These are phyloP conservation scores for Ilex paraguariensis DNA, from an alignment of 305 asterid species.

Conservation along the genomic window DNA sequence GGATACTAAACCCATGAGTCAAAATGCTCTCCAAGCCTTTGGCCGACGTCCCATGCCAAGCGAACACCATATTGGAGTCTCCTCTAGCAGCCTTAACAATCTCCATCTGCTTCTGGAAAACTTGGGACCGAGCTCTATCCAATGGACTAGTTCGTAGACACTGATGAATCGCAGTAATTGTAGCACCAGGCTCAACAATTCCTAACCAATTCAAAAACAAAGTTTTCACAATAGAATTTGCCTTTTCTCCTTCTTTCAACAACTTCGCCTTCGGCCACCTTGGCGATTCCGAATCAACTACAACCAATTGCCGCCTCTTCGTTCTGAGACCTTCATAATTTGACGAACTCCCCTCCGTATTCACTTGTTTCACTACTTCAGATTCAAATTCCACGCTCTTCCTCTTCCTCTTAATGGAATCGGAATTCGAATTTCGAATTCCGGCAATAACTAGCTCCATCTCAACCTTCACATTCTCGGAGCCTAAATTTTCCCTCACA, in stretches of 20 bases:
- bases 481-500: neutral
- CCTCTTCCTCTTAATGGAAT: constrained; percentile 38
- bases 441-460: constrained; percentile 37
- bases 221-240: constrained; percentile 23
- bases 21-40: constrained; percentile 44
- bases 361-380: constrained; percentile 10
- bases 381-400: constrained; percentile 18
- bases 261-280: constrained; percentile 49
- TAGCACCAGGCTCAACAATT: constrained; percentile 26
- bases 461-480: constrained; percentile 23
- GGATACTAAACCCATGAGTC: constrained; percentile 44
- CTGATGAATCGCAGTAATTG: constrained; percentile 48
- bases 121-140: constrained; percentile 39
- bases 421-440: neutral
- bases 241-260: constrained; percentile 31
- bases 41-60: constrained; percentile 71
- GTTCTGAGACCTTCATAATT: constrained; percentile 11
- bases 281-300: constrained; percentile 23
- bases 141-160: constrained; percentile 32
- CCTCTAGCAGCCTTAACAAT: constrained; percentile 44
- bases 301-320: constrained; percentile 28
- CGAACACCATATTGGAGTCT: constrained; percentile 37
- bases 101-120: constrained; percentile 42
- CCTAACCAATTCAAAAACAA: constrained; percentile 28
- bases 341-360: constrained; percentile 22